Base-by-base conservation (phyloP, 495 filamentous ascomycete genomes). In the Neurospora sp. region DNA sequence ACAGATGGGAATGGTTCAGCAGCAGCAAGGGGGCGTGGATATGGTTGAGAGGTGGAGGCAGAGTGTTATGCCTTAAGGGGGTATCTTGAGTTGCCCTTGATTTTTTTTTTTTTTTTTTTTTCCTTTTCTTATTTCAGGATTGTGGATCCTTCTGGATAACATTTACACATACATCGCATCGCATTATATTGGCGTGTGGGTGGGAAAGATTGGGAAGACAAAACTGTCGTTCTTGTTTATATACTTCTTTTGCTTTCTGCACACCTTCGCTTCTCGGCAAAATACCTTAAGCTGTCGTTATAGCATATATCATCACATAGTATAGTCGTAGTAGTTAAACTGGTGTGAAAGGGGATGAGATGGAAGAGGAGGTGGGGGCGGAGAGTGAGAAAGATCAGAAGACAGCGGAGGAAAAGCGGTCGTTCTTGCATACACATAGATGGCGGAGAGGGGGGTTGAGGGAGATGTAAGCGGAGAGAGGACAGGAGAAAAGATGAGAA, bases 31-130 rank as follows among this genome's bases (percentile, higher is more conserved):
- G 78, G 86, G 39, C 62, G 71, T 89, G 78, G 92, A 92, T 71
- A 88, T 92, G 83, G 94, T 98, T 77, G 94, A 98, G 82, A 88
- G 91, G 73, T 98, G 95, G 95, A 88, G 95, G 77, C 90, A 93
- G 82, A 92, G 93, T 76, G 88, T 98, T 70, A 85, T 87, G 85
- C 86, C 87, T 74, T 88, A n/a, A n/a, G 24, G 70, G 11, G 4
- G 3, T 31, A 39, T 4, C 11, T 39, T 39, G 11, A 19, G 7
- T 42, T 31, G 3, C 31, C 31, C 31, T 34, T 34, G 31, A 39
- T 37, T 17, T 15, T 43, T 71, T 43, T 31, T 43, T 3, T 66
- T 24, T 45, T 24, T n/a, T n/a, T n/a, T n/a, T n/a, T n/a, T n/a
- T n/a, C n/a, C n/a, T n/a, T n/a, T n/a, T n/a, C n/a, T n/a, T n/a